These are phyloP conservation scores for Dendrostoma leiphaemia DNA, from an alignment of 2,329 filamentous ascomycete genomes.

Conservation along the genomic window DNA sequence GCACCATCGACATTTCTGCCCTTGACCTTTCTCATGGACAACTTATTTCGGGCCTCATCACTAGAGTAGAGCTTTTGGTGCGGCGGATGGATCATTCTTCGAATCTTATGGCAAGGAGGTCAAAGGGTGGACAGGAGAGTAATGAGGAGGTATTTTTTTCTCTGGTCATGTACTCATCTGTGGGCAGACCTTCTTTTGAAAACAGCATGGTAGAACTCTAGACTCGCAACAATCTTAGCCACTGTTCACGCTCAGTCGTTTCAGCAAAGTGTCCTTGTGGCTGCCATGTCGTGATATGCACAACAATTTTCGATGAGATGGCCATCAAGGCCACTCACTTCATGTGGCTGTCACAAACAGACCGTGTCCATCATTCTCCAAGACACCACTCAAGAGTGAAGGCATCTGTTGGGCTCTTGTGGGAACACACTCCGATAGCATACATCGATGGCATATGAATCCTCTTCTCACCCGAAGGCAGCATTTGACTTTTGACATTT, in stretches of 20 bases:
- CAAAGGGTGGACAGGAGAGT: constrained; percentile 11
- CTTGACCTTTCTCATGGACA: neutral
- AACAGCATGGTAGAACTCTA: constrained; percentile 14
- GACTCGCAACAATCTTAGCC: constrained; percentile 16
- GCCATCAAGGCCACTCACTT: no score
- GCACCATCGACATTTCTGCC: neutral
- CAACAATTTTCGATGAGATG: no score
- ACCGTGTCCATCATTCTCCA: neutral
- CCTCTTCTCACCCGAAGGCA: no score
- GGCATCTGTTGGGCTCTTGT: no score
- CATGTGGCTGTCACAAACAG: no score
- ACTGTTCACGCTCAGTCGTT: constrained; percentile 10
- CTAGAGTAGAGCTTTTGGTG: constrained; percentile 7
- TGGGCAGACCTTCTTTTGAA: neutral
- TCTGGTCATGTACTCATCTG: constrained; percentile 10
- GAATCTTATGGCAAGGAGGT: constrained; percentile 13
- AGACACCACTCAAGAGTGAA: neutral
- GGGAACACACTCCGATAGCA: no score
- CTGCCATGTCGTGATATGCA: neutral
- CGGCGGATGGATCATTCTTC: constrained; percentile 14
- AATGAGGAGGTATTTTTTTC: constrained; percentile 10
- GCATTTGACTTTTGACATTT: no score
- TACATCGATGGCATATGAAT: no score
- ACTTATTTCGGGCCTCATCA: neutral
- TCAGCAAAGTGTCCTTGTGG: neutral